phyloP scores from a whole-genome alignment of 441 rosid species.

The Erodium moschatum region DNA sequence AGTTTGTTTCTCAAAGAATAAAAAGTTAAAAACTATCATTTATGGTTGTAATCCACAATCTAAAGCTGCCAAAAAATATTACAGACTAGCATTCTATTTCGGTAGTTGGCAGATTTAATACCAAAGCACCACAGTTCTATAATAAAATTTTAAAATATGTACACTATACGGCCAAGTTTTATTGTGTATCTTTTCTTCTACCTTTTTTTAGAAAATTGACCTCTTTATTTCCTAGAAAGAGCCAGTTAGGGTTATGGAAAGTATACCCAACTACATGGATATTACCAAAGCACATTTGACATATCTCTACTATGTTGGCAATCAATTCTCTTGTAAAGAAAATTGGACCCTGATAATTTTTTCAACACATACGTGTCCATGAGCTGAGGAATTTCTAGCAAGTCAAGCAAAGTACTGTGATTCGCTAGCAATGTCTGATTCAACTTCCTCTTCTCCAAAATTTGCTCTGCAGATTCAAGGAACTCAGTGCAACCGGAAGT shows the following conservation, averaged over 20 bases:
- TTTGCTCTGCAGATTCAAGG: conserved; percentile 67
- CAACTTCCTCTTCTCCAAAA: conserved; percentile 88
- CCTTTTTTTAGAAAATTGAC: neutral
- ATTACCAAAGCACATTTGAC: neutral
- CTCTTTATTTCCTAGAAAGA: neutral
- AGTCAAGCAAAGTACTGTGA: conserved; percentile 84
- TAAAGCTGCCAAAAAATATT: neutral
- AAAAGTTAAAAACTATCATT: neutral
- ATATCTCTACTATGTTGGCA: neutral
- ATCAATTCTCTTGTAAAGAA: conserved; percentile 11
- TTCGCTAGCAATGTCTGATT: conserved; percentile 76
- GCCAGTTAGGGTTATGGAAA: conserved; percentile 9
- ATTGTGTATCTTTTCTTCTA: neutral
- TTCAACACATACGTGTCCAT: conserved; percentile 81
- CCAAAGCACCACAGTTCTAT: neutral
- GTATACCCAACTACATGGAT: neutral
- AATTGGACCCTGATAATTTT: neutral
- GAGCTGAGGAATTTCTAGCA: conserved; percentile 97
- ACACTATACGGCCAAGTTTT: neutral
- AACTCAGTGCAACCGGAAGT: conserved; percentile 85
- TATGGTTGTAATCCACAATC: neutral
- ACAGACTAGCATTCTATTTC: neutral
- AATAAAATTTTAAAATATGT: neutral
- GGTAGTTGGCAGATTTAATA: neutral
- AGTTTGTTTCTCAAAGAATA: neutral